Evolutionary conservation across 2,329 filamentous ascomycete genomes (phyloP), one percentile per base, ranked within the genome.

Genomic region (Microdochium nivale): DNA sequence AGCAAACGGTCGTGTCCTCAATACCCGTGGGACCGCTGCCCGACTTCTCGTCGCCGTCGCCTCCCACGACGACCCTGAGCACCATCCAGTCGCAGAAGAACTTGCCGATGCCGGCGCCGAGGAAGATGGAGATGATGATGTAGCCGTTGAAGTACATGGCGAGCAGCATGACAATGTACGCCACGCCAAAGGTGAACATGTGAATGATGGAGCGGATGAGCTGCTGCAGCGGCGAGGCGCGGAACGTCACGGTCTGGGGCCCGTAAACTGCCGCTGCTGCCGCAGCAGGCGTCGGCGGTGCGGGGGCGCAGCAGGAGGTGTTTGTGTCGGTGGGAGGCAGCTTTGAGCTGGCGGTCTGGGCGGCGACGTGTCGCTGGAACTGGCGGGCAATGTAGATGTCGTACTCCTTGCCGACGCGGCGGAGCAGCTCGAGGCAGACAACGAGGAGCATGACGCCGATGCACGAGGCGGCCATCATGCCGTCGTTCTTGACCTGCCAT

Each of bases 61-160:
- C 55, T 3, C 55, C 60, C 1, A 66, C 54, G 0, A 71, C 64
- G n/a, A 77, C 64, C 51, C 66, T 70, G 48, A 68, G 65, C 24
- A 71, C 71, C 60, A 77, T 63, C 76, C 76, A 79, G 60, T 78
- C 75, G 57, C 72, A 77, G n/a, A 77, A 56, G 58, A 78, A 78
- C 63, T 78, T 78, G 53, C 76, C 76, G 46, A 79, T 56, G 8
- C 73, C 71, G 10, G 73, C 73, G 3, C 76, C 76, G 43, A 79
- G 60, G 25, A 74, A 60, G 48, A 73, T 73, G 49, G 65, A 67
- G 51, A 73, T 67, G 52, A 74, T 71, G 51, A 73, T 64, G 52
- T 71, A 74, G 25, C 71, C 71, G 43, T 74, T 74, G 54, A 71
- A 74, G 43, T 68, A 70, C 71, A 74, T 74, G 49, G 70, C 71